These are phyloP conservation scores for Psidium guajava DNA, from an alignment of 345 rosid species.

Conservation along the genomic window DNA sequence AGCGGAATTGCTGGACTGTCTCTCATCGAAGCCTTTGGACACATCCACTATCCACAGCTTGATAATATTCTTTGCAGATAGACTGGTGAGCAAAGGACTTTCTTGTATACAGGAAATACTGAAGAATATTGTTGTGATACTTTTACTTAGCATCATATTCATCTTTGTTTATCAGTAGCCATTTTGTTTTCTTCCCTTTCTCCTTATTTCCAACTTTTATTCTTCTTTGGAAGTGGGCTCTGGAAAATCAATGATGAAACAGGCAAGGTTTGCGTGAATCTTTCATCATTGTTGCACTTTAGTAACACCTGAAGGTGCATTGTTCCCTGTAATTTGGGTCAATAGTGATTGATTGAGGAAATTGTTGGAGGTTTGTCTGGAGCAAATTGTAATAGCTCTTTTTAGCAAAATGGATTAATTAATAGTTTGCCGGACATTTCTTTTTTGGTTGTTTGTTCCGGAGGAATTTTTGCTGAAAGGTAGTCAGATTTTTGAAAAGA, in stretches of 20 bases:
- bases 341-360: not conserved
- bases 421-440: not conserved
- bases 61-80: slow-evolving; percentile 49
- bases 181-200: not conserved
- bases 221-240: not conserved
- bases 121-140: not conserved
- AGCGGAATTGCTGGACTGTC: slow-evolving; percentile 46
- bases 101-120: not conserved
- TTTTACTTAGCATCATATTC: not conserved
- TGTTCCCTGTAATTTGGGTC: not conserved
- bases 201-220: not conserved
- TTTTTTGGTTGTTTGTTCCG: not conserved
- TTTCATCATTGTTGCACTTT: not conserved
- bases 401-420: not conserved
- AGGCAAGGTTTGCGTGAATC: not conserved
- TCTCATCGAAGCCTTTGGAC: slow-evolving; percentile 50
- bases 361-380: not conserved
- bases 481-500: not conserved
- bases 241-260: not conserved
- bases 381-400: not conserved
- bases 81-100: slow-evolving; percentile 52
- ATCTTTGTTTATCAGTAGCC: not conserved
- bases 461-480: not conserved
- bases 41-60: slow-evolving; percentile 44
- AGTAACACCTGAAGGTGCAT: not conserved